Evolutionary conservation across 345 rosid species (phyloP).

Genomic region (Aquilaria malaccensis): DNA sequence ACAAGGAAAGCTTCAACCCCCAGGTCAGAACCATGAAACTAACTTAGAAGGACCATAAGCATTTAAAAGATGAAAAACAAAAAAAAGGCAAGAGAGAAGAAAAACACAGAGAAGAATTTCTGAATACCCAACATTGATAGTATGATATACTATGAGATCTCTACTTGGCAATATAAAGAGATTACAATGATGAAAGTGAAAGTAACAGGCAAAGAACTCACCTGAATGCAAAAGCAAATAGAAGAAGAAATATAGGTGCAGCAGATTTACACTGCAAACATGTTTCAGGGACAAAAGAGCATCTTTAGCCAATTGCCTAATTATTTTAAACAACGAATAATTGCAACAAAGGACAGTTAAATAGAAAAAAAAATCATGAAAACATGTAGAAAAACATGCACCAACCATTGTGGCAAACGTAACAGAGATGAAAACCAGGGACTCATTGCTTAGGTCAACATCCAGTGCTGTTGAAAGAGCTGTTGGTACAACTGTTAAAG

Average conservation of each 20-base stretch:
- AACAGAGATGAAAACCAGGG: constrained; percentile 96
- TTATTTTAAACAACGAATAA: neutral
- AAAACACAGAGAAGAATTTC: too few relatives aligned
- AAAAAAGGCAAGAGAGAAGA: too few relatives aligned
- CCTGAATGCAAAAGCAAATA: constrained; percentile 99
- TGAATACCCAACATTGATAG: too few relatives aligned
- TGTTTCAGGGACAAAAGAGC: constrained; percentile 1
- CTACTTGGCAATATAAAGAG: too few relatives aligned
- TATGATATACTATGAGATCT: too few relatives aligned
- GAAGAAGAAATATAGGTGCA: constrained; percentile 89
- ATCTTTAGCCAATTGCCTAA: neutral
- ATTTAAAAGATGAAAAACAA: too few relatives aligned
- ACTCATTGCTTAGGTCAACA: constrained; percentile 89
- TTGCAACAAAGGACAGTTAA: neutral
- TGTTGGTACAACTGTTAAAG: constrained; percentile 97
- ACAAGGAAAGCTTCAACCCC: too few relatives aligned
- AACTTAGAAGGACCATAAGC: too few relatives aligned
- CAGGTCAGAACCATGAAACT: too few relatives aligned
- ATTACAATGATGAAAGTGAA: too few relatives aligned
- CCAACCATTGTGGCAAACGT: constrained; percentile 99
- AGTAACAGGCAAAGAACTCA: constrained; percentile 15
- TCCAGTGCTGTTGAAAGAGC: constrained; percentile 98
- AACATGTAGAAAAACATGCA: constrained; percentile 14
- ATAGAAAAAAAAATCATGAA: constrained; percentile 1
- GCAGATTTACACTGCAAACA: constrained; percentile 96